These are phyloP conservation scores for Catunica adiposa DNA, from an alignment of 2,329 filamentous ascomycete species.

Conservation along the genomic window DNA sequence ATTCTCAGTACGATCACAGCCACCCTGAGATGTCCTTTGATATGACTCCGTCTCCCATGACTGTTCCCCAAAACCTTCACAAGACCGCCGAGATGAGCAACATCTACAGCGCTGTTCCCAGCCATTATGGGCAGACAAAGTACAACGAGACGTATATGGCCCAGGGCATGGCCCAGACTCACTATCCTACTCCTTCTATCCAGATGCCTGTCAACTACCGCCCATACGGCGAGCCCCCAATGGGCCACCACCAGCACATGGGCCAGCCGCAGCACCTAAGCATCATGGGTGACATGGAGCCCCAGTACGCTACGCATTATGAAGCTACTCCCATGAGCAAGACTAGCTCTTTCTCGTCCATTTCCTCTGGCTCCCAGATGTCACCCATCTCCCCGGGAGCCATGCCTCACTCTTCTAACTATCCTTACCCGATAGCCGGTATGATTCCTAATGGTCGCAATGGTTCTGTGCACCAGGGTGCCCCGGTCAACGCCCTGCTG, in stretches of 20 bases:
- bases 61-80: neutral
- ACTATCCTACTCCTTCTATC: slow-evolving; percentile 1
- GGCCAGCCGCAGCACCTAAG: neutral
- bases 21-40: slow-evolving; percentile 8
- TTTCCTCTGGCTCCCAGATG: slow-evolving; percentile 8
- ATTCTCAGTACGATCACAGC: slow-evolving; percentile 7
- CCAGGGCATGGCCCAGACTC: slow-evolving; percentile 7
- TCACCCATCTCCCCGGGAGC: slow-evolving; percentile 8
- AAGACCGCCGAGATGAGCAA: neutral
- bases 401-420: neutral
- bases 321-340: slow-evolving; percentile 9
- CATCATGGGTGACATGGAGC: neutral
- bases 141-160: neutral
- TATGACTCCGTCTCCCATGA: slow-evolving; percentile 9
- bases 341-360: slow-evolving; percentile 8
- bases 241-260: neutral
- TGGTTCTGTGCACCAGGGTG: neutral
- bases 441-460: neutral
- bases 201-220: slow-evolving; percentile 10
- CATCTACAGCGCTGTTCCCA: slow-evolving; percentile 8
- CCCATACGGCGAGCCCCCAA: neutral
- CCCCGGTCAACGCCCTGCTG: slow-evolving; percentile 11
- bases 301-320: neutral
- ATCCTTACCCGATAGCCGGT: neutral
- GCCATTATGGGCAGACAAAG: slow-evolving; percentile 5